These are phyloP conservation scores for Xylariaceae sp. DNA, from an alignment of 2,329 filamentous ascomycete genomes.

Conservation along the genomic window DNA sequence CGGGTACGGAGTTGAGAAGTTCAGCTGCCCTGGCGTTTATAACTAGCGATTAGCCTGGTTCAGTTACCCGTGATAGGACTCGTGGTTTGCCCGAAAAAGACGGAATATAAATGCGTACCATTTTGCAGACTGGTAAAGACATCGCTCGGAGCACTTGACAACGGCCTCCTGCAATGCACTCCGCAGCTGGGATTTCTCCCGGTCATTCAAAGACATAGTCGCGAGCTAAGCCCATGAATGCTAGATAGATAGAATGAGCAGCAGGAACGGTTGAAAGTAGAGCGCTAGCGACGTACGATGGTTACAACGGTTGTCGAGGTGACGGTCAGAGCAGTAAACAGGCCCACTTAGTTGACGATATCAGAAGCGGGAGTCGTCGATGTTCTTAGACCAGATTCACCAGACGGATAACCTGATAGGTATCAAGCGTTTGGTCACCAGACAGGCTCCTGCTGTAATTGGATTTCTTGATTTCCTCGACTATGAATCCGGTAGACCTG, in stretches of 20 bases:
- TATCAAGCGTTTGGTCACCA: background rate
- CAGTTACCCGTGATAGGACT: background rate
- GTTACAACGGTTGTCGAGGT: background rate
- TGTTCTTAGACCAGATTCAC: background rate
- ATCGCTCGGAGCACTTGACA: constrained; percentile 86
- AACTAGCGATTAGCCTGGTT: constrained; percentile 12
- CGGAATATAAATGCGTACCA: constrained; percentile 58
- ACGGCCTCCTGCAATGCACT: constrained; percentile 77
- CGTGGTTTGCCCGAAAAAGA: background rate
- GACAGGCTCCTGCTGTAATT: background rate
- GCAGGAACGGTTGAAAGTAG: background rate
- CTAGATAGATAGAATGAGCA: background rate
- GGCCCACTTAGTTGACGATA: background rate
- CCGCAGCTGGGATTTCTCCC: constrained; percentile 60
- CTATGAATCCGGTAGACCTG: too few species aligned
- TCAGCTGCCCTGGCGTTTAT: constrained; percentile 72
- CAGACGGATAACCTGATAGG: background rate
- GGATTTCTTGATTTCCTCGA: too few species aligned
- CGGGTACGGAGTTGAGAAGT: constrained; percentile 76
- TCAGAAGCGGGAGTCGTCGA: background rate
- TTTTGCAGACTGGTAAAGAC: constrained; percentile 93
- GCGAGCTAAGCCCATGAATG: constrained; percentile 12
- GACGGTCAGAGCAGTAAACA: background rate
- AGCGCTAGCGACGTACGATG: background rate
- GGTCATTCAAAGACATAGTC: constrained; percentile 50